Conservation (phyloP, 2,329 filamentous ascomycete species). For the Diaporthe sp. region DNA sequence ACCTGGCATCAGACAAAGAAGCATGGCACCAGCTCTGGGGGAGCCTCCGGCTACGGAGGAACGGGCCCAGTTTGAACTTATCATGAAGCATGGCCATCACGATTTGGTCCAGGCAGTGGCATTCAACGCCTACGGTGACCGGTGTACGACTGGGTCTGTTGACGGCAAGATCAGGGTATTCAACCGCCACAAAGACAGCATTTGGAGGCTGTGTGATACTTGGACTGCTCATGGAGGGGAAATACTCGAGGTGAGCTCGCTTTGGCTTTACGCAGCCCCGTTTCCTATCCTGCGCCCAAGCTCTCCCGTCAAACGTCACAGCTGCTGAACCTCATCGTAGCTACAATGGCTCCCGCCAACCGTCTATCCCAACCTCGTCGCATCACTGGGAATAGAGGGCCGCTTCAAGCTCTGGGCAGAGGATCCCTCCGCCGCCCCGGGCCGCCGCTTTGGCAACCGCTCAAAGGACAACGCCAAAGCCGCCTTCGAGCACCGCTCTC, state of each 20-base stretch:
- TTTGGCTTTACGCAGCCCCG: neutral
- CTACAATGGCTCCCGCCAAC: constrained; percentile 95
- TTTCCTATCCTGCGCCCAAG: neutral
- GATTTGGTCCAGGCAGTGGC: constrained; percentile 87
- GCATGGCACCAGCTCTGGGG: constrained; percentile 45
- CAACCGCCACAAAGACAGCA: constrained; percentile 81
- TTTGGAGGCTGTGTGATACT: constrained; percentile 85
- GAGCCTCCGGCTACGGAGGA: constrained; percentile 55
- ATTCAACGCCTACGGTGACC: constrained; percentile 93
- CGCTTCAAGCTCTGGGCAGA: constrained; percentile 94
- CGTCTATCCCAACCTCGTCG: constrained; percentile 86
- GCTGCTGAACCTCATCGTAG: constrained; percentile 57
- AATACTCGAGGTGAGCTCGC: constrained; percentile 80
- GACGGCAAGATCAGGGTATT: constrained; percentile 95
- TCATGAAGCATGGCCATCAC: constrained; percentile 80
- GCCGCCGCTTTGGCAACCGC: constrained; percentile 83
- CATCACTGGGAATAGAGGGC: constrained; percentile 89
- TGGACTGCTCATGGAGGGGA: constrained; percentile 94
- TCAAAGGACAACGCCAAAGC: constrained; percentile 58
- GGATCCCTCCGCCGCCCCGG: constrained; percentile 83
- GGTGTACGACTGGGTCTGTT: constrained; percentile 90
- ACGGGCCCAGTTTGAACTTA: constrained; percentile 65
- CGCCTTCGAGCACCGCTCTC: constrained; percentile 69
- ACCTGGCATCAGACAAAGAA: neutral
- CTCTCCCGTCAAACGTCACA: neutral